A percentile compares a stretch with the other conserved stretches of the same genome.
phyloP scores from a whole-genome alignment of 306 rosid genomes.

The Fragaria iinumae region DNA sequence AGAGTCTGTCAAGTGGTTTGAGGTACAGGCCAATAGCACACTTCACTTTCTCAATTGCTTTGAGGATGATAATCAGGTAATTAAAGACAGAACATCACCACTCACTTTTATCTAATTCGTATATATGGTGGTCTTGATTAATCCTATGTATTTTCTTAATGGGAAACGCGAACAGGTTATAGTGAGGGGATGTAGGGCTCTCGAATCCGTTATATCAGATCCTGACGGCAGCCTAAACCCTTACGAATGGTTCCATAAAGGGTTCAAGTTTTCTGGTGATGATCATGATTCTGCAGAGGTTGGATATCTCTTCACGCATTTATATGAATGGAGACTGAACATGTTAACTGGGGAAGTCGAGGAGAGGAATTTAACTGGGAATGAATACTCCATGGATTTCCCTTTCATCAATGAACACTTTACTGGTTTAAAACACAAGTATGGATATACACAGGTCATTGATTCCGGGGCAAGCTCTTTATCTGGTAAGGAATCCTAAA shows the following conservation, averaged over 20 bases:
- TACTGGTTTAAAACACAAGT: constrained; percentile 45
- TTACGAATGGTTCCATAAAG: constrained; percentile 30
- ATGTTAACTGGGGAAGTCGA: constrained; percentile 49
- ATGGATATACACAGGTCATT: constrained; percentile 56
- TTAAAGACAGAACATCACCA: background rate
- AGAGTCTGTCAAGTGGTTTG: constrained; percentile 61
- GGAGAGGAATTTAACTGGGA: constrained; percentile 43
- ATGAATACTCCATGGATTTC: constrained; percentile 50
- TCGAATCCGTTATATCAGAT: constrained; percentile 49
- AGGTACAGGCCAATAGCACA: constrained; percentile 54
- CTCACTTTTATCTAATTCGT: background rate
- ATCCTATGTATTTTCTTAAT: background rate
- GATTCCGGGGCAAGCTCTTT: constrained; percentile 41
- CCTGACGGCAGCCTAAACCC: constrained; percentile 38
- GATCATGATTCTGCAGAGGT: background rate
- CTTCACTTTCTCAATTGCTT: constrained; percentile 64
- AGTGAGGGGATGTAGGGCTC: constrained; percentile 70
- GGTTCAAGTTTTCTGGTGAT: background rate
- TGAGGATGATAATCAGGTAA: constrained; percentile 56
- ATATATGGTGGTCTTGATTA: background rate
- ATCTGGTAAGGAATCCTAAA: constrained; percentile 32
- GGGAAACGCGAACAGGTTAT: constrained; percentile 46
- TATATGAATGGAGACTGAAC: constrained; percentile 66
- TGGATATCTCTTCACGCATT: constrained; percentile 27
- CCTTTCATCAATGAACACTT: constrained; percentile 54